These are phyloP conservation scores for Botrytis byssoidea DNA, from an alignment of 2,329 filamentous ascomycete species.

Conservation along the genomic window DNA sequence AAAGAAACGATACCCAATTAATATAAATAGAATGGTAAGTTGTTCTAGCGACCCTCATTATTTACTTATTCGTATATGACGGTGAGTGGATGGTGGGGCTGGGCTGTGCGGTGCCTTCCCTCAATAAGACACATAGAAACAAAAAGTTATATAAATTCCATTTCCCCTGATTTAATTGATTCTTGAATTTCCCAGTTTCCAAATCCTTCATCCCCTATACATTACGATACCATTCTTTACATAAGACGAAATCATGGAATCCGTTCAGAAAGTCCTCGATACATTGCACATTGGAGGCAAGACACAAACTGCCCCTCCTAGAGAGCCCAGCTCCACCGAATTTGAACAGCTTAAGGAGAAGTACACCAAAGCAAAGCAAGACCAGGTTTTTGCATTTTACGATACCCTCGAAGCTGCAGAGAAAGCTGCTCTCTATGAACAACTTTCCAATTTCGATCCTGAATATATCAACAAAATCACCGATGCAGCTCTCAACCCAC, in stretches of 20 bases:
- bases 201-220: neutral
- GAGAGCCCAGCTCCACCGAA: conserved; percentile 42
- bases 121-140: conserved; percentile 4
- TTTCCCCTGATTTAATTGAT: neutral
- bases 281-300: conserved; percentile 44
- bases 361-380: conserved; percentile 73
- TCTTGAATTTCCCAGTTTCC: neutral
- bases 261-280: conserved; percentile 48
- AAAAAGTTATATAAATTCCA: conserved; percentile 17
- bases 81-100: conserved; percentile 31
- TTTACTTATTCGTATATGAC: neutral
- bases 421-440: conserved; percentile 75
- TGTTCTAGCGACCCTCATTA: conserved; percentile 21
- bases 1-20: conserved; percentile 16
- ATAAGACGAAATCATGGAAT: conserved; percentile 33
- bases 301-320: conserved; percentile 33
- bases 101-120: conserved; percentile 25
- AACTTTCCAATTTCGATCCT: conserved; percentile 80
- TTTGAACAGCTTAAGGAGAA: conserved; percentile 60
- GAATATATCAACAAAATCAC: conserved; percentile 84
- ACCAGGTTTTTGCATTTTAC: conserved; percentile 84
- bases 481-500: conserved; percentile 76
- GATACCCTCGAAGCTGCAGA: conserved; percentile 72
- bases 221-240: no score
- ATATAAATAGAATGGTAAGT: conserved; percentile 12